phyloP scores from a whole-genome alignment of 371 early-diverging fungal species.

The Lichtheimia ramosa region DNA sequence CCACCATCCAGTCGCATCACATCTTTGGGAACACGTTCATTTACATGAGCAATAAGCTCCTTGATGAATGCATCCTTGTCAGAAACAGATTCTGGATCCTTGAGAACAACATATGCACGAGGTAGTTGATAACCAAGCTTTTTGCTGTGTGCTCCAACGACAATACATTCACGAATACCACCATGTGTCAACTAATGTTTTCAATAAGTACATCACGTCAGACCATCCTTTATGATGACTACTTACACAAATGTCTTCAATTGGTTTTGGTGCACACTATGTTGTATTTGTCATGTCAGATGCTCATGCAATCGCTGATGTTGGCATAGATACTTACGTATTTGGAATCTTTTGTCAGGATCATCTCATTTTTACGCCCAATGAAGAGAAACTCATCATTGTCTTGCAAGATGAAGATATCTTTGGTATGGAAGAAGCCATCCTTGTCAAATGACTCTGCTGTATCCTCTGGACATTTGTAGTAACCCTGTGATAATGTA shows the following conservation, averaged over 20 bases:
- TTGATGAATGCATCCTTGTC: not conserved
- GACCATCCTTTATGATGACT: too few relatives aligned
- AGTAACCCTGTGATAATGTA: not conserved
- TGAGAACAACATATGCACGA: not conserved
- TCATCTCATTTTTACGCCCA: not conserved
- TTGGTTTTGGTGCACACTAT: not conserved
- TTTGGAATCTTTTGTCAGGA: too few relatives aligned
- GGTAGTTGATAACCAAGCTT: not conserved
- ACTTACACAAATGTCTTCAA: slow-evolving; percentile 1
- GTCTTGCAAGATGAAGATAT: not conserved
- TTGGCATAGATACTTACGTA: too few relatives aligned
- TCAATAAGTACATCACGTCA: too few relatives aligned
- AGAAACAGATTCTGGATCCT: not conserved
- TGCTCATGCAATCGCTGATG: too few relatives aligned
- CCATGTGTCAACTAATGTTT: not conserved
- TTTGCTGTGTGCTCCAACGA: not conserved
- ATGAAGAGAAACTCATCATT: not conserved
- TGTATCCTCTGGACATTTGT: not conserved
- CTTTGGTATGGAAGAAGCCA: not conserved
- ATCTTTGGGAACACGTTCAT: not conserved
- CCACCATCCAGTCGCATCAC: slow-evolving; percentile 1
- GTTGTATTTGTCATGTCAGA: too few relatives aligned
- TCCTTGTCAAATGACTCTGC: not conserved
- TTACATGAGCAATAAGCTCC: not conserved
- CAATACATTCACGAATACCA: not conserved